Evolutionary conservation across 257 asterid genomes (phyloP), one percentile per base, ranked within the genome.

Genomic region (Voacanga thouarsii): DNA sequence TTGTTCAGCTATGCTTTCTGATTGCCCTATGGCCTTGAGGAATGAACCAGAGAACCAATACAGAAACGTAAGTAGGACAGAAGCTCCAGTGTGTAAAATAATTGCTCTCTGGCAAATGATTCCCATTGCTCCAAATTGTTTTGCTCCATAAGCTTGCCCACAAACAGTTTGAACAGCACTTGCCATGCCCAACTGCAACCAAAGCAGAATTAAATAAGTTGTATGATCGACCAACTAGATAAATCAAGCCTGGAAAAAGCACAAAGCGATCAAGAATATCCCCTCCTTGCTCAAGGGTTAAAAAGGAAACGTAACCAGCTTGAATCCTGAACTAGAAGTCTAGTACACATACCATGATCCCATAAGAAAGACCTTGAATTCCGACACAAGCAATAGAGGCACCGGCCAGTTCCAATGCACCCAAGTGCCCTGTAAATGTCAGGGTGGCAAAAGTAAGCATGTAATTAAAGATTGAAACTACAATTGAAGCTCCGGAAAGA

Each of bases 81-180:
- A 76, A 39, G 87, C 85, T 44, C 79, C 83, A 3, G 55, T 55
- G 30, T 78, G 80, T 51, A 84, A 6, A n/a, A 84, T 65, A 64
- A 79, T 50, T 57, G 85, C 87, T 75, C 75, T 80, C 77, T 84
- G 87, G 72, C 74, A 84, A 45, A 81, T 81, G 56, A 84, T 75
- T 60, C 85, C 87, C 83, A 84, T 81, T 47, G 79, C 74, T 78
- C 70, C 85, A 50, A 71, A 84, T 53, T 77, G 74, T 51, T 75
- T 81, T 23, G 83, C 87, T 47, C 85, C 85, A 51, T 84, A 84
- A 21, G 83, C 87, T 76, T 76, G 83, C 1, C 85, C 85, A 50
- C 87, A 84, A 37, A 84, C 87, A 1, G 83, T 84, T 72, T 84
- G 83, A 79, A 84, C 85, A 7, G 85, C 85, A 67, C 83, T 81